Evolutionary conservation across 768 basidiomycete genomes (phyloP), one percentile per base, ranked within the genome.

Genomic region (Coprinopsis marcescibilis): DNA sequence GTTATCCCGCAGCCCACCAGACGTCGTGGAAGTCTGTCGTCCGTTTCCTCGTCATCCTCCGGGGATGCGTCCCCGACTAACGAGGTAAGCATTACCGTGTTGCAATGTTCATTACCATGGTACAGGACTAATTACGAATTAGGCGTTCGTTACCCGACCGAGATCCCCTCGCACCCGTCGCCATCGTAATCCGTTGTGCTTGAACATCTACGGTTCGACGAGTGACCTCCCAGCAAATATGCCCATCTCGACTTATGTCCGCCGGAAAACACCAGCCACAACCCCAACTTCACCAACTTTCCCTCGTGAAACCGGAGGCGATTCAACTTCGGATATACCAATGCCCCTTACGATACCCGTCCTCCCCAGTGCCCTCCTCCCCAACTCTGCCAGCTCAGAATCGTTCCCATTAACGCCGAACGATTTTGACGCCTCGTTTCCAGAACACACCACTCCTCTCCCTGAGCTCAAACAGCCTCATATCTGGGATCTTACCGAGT

Each of bases 191-290:
- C 73, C 71, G 50, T 65, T 77, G 11, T 61, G 69, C 17, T 68
- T 73, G 43, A 74, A 72, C 54, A 63, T 73, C 15, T 76, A 76
- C 32, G 26, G 41, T 17, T 75, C 75, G 11, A 65, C 63, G 20
- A 65, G 66, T 49, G 80, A 83, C 59, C 64, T 80, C 15, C 65
- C 76, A 24, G 81, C 77, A 30, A 77, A 78, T 57, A 86, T 82
- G 12, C 88, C 88, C 45, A 89, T 90, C 45, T 90, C 88, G 21
- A 75, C 77, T 30, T 89, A 84, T 49, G 81, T 85, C 34, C 85
- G 88, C 52, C 80, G 87, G 51, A 85, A 81, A 65, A 86, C 85
- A 1, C 86, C 87, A 23, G 79, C 80, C 48, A 72, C 77, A 30
- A 86, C 87, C 10, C 85, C 86, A 0, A 80, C 78, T 13, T 78